These are phyloP conservation scores for Nicotiana tomentosiformis DNA, from an alignment of 257 asterid species.

Conservation along the genomic window DNA sequence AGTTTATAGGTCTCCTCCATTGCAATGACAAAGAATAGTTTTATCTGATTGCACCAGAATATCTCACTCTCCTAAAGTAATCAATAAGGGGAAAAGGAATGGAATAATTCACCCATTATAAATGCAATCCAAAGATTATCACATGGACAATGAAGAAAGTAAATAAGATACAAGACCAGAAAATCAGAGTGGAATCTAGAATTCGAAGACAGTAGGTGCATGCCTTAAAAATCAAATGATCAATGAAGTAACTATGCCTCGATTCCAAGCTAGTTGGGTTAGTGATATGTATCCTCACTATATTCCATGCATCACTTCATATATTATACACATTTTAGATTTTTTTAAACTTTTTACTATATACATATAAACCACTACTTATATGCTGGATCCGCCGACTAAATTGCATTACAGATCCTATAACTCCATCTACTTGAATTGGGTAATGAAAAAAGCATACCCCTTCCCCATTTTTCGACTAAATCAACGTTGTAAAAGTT, in stretches of 20 bases:
- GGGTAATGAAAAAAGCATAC: background rate
- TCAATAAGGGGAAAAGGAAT: background rate
- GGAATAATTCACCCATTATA: background rate
- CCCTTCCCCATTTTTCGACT: background rate
- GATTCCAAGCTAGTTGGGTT: background rate
- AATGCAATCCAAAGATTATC: too few species aligned
- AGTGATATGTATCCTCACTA: background rate
- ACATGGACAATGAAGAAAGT: background rate
- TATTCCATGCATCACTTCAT: background rate
- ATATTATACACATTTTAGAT: too few species aligned
- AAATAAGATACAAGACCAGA: too few species aligned
- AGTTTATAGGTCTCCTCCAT: background rate
- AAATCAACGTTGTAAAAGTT: background rate
- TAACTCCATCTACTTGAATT: background rate
- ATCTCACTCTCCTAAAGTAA: background rate
- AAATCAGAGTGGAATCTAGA: too few species aligned
- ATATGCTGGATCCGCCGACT: background rate
- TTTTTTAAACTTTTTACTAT: too few species aligned
- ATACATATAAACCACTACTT: background rate
- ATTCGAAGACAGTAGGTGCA: too few species aligned
- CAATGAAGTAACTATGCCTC: background rate
- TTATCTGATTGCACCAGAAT: too few species aligned
- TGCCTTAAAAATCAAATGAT: too few species aligned
- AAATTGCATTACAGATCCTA: background rate
- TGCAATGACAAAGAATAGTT: background rate